These are phyloP conservation scores for Geotrichum restrictum DNA, from an alignment of 1,139 yeast species.

Conservation along the genomic window DNA sequence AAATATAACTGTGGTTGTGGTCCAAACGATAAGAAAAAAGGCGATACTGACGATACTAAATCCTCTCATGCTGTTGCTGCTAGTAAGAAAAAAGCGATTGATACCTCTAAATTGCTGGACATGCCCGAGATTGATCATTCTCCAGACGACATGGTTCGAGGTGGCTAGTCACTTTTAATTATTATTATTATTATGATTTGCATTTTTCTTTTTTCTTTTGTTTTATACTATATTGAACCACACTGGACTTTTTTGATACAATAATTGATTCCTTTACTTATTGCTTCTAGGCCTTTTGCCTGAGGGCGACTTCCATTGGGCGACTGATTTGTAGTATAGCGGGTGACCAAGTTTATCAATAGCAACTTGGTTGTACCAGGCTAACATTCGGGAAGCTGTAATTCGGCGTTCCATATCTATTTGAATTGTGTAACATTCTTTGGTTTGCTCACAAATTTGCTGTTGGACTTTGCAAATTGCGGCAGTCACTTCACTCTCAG, in stretches of 20 bases:
- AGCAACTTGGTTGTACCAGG: conserved; percentile 20
- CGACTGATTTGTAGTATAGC: conserved; percentile 11
- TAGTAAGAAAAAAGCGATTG: neutral
- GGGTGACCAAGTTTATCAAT: conserved; percentile 16
- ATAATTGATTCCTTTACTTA: too few species aligned
- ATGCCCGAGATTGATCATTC: conserved; percentile 17
- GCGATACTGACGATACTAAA: conserved; percentile 23
- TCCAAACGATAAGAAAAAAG: conserved; percentile 53
- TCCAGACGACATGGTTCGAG: conserved; percentile 15
- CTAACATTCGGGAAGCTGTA: conserved; percentile 14
- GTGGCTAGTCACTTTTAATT: conserved; percentile 5
- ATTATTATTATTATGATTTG: neutral
- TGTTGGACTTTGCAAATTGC: neutral
- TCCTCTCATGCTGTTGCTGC: neutral
- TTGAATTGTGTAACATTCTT: conserved; percentile 1
- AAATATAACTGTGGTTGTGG: conserved; percentile 98
- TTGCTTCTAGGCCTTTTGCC: too few species aligned
- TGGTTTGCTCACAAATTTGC: neutral
- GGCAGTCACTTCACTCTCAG: conserved; percentile 5
- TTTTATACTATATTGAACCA: too few species aligned
- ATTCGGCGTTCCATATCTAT: conserved; percentile 9
- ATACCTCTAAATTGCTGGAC: conserved; percentile 10
- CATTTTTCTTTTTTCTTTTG: neutral
- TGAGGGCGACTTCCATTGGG: too few species aligned
- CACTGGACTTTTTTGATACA: too few species aligned